Base-by-base conservation (phyloP, 2,329 filamentous ascomycete species). In the Coleophoma cylindrospora region DNA sequence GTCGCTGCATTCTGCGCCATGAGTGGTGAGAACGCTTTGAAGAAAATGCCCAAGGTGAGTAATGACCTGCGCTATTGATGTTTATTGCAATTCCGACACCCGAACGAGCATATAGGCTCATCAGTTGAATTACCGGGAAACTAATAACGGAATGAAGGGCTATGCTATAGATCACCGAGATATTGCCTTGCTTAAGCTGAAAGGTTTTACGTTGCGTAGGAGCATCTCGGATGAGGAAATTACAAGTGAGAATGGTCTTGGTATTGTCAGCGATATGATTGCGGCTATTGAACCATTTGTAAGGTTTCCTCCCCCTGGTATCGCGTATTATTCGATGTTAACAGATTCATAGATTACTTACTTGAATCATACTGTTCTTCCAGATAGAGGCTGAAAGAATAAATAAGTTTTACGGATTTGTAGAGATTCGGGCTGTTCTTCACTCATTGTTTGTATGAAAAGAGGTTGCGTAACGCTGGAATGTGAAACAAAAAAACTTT, bases 111-210 rank as follows among this genome's bases (percentile, higher is more conserved):
- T 34, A 43, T 40, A 36, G 2, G 4, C 6, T 11, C 11, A 15
- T 32, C 40, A 19, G 49, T 13, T 9, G 9, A 10, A 13, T 37
- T 43, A 27, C 4, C 15, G 3, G 21, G 38, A 17, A 43, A 45
- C 17, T 45, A 34, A 19, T 38, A 52, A 34, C 47, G 34, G 19
- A 11, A 21, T 4, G 36, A 63, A 92, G 86, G 89, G 87, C 43
- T 95, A 87, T 64, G 73, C 81, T 41, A 76, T 79, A 17, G 83
- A 88, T 51, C 88, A 96, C 64, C 73, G 79, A 40, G 87, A 96
- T 58, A 91, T 96, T 61, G 82, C 84, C 49, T 76, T 96, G 47
- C 74, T 96, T 49, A 87, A 90, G 60, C 75, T 96, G 62, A 80
- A 84, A 53, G 94, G 85, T 66, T 96, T 87, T 65, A 91, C 87